A percentile compares a stretch with the other conserved stretches of the same genome.
Evolutionary conservation across 768 basidiomycete genomes (phyloP).

Genomic region (Naganishia antarctica): DNA sequence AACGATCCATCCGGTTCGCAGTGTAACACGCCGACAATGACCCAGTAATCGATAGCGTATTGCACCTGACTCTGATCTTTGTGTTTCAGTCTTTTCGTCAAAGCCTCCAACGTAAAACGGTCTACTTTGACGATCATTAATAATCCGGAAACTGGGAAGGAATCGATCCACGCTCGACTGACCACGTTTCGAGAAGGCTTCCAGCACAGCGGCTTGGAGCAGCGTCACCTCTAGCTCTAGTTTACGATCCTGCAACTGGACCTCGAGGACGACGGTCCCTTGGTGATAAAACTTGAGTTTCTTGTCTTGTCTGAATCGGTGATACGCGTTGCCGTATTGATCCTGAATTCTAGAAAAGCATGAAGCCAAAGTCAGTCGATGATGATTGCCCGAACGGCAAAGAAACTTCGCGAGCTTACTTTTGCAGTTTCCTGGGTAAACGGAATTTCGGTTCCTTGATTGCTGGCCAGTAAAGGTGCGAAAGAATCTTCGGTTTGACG

Average conservation of each 20-base stretch:
- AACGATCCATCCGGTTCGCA: constrained; percentile 9
- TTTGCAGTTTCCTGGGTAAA: constrained; percentile 79
- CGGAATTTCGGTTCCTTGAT: constrained; percentile 56
- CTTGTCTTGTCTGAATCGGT: constrained; percentile 87
- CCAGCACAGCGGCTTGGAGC: constrained; percentile 83
- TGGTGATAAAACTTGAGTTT: constrained; percentile 81
- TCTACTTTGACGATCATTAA: too few species aligned
- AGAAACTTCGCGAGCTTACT: constrained; percentile 53
- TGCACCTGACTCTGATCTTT: constrained; percentile 24
- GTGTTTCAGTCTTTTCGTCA: neutral
- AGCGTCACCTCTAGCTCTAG: constrained; percentile 73
- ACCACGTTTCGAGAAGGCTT: constrained; percentile 74
- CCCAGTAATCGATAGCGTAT: constrained; percentile 33
- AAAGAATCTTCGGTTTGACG: constrained; percentile 85
- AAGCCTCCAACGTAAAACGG: constrained; percentile 3
- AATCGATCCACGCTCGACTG: too few species aligned
- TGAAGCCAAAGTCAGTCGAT: constrained; percentile 14
- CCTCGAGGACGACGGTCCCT: constrained; percentile 72
- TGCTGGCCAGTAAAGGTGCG: constrained; percentile 93
- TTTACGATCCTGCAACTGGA: constrained; percentile 75
- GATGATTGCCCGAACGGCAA: neutral
- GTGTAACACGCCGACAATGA: constrained; percentile 25
- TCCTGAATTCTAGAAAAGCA: constrained; percentile 60
- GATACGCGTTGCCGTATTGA: constrained; percentile 69
- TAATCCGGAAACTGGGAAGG: too few species aligned